Evolutionary conservation across 257 asterid species (phyloP).

Genomic region (Misopates orontium): DNA sequence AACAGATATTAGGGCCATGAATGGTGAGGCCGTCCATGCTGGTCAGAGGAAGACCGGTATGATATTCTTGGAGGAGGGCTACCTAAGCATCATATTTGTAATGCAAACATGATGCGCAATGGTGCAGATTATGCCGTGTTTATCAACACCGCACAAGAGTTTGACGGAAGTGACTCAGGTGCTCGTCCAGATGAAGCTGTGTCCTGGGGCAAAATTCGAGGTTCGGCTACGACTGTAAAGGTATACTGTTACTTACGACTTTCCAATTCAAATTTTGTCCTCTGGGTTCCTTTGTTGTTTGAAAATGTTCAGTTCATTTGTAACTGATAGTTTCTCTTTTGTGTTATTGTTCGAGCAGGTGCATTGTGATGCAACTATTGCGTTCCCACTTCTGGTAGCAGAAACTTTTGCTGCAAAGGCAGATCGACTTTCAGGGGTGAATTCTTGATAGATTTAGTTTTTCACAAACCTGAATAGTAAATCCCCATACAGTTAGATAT

Average conservation of each 20-base stretch:
- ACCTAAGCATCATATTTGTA: conserved; percentile 95
- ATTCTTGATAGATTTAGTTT: conserved; percentile 25
- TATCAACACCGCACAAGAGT: conserved; percentile 93
- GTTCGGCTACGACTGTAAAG: conserved; percentile 91
- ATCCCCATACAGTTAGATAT: background rate
- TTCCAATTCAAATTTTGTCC: background rate
- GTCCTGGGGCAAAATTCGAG: conserved; percentile 96
- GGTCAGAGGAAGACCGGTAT: conserved; percentile 80
- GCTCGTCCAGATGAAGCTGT: conserved; percentile 98
- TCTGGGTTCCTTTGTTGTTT: background rate
- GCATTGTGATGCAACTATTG: conserved; percentile 93
- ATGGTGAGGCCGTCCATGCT: conserved; percentile 82
- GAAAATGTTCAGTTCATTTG: conserved; percentile 1
- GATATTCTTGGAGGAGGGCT: conserved; percentile 93
- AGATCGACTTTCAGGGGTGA: conserved; percentile 21
- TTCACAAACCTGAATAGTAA: background rate
- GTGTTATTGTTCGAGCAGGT: conserved; percentile 45
- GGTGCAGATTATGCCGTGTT: conserved; percentile 92
- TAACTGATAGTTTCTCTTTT: background rate
- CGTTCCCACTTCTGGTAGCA: conserved; percentile 83
- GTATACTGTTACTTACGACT: conserved; percentile 31
- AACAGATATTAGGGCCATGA: conserved; percentile 87
- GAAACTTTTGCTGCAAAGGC: conserved; percentile 66
- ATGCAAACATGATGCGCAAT: conserved; percentile 96
- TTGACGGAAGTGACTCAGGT: conserved; percentile 97